A percentile compares a stretch with the other conserved stretches of the same genome.
Conservation (phyloP, 78 protist species). For the Dictyostelium firmibasis region DNA sequence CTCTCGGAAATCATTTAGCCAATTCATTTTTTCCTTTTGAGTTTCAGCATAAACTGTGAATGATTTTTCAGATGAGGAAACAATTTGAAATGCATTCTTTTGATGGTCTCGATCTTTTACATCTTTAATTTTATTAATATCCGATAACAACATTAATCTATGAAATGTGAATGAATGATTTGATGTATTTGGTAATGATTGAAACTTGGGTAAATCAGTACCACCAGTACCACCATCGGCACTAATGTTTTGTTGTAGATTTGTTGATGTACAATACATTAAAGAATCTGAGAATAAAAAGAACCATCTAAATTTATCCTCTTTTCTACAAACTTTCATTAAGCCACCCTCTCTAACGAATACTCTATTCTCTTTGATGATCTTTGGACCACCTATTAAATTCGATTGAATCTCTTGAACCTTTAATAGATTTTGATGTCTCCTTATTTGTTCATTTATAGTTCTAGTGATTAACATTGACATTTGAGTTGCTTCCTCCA, state of each 20-base stretch:
- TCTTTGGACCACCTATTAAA: slow-evolving; percentile 44
- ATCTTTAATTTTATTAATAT: slow-evolving; percentile 53
- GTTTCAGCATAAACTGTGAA: slow-evolving; percentile 70
- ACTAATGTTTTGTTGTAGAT: not conserved
- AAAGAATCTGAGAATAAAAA: slow-evolving; percentile 67
- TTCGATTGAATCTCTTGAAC: slow-evolving; percentile 54
- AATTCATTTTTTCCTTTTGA: slow-evolving; percentile 46
- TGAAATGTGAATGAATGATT: slow-evolving; percentile 39
- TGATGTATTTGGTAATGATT: not conserved
- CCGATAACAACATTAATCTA: slow-evolving; percentile 17
- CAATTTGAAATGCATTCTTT: slow-evolving; percentile 80
- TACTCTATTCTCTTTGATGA: slow-evolving; percentile 16
- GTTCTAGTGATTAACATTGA: slow-evolving; percentile 1
- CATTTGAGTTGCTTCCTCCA: slow-evolving; percentile 5
- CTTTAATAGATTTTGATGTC: slow-evolving; percentile 52
- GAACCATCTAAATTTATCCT: slow-evolving; percentile 57
- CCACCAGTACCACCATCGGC: not conserved
- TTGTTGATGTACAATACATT: slow-evolving; percentile 27
- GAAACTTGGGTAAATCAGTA: not conserved
- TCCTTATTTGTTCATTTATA: slow-evolving; percentile 60
- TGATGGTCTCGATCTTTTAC: slow-evolving; percentile 51
- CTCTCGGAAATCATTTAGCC: slow-evolving; percentile 56
- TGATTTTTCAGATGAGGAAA: slow-evolving; percentile 59
- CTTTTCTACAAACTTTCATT: slow-evolving; percentile 81
- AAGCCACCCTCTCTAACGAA: slow-evolving; percentile 77